Percentiles rank a stretch among this genome's conserved stretches.
These are phyloP conservation scores for Mycocentrospora acerina DNA, from an alignment of 2,329 filamentous ascomycete species.

Conservation along the genomic window DNA sequence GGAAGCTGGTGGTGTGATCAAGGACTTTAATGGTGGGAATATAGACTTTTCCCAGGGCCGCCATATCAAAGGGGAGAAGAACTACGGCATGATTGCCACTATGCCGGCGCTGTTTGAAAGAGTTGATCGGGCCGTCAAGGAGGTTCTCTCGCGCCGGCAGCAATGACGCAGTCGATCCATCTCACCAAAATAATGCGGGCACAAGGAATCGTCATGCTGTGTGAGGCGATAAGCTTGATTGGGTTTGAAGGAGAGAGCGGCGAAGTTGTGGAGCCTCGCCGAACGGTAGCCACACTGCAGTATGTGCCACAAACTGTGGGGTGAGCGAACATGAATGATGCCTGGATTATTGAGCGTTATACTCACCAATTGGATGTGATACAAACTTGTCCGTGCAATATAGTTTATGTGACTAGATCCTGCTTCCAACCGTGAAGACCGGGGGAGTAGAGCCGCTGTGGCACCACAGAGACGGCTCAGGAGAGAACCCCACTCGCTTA, in stretches of 20 bases:
- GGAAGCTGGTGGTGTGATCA: constrained; percentile 54
- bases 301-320: constrained; percentile 25
- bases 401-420: constrained; percentile 11
- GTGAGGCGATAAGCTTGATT: constrained; percentile 15
- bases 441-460: constrained; percentile 18
- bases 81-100: constrained; percentile 40
- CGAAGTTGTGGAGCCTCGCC: constrained; percentile 20
- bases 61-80: constrained; percentile 33
- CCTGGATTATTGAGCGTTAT: neutral
- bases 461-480: constrained; percentile 12
- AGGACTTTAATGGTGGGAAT: constrained; percentile 52
- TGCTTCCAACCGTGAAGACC: constrained; percentile 21
- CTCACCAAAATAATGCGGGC: constrained; percentile 4
- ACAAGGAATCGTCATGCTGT: constrained; percentile 14
- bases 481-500: neutral
- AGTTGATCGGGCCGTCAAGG: constrained; percentile 29
- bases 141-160: constrained; percentile 23
- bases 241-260: no score
- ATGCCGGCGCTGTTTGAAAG: constrained; percentile 28
- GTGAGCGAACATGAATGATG: constrained; percentile 15
- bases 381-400: constrained; percentile 8
- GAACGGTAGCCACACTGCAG: constrained; percentile 14
- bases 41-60: constrained; percentile 49
- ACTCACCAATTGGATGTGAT: constrained; percentile 2
- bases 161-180: constrained; percentile 1